Evolutionary conservation across 352 stramenopile genomes (phyloP).

Genomic region (Phytophthora fragariaefolia): DNA sequence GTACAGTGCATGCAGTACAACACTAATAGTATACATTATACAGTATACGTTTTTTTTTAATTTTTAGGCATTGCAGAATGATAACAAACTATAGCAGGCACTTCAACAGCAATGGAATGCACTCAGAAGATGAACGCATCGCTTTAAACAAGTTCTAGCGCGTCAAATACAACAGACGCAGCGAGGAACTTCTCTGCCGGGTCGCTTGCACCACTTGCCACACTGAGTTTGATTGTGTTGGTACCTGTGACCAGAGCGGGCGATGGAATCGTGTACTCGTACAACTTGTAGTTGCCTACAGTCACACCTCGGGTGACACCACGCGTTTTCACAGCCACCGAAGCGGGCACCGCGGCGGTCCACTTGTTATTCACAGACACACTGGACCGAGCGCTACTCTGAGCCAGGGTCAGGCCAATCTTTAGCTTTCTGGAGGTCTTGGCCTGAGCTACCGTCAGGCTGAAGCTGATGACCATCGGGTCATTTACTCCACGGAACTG

Average conservation of each 20-base stretch:
- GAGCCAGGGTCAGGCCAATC: constrained; percentile 55
- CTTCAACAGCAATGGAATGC: no score
- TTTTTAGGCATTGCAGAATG: no score
- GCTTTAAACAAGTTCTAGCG: constrained; percentile 45
- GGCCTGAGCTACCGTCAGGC: constrained; percentile 34
- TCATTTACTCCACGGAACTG: constrained; percentile 60
- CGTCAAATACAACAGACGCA: constrained; percentile 58
- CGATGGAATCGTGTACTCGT: constrained; percentile 53
- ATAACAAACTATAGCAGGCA: no score
- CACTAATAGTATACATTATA: no score
- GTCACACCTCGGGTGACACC: constrained; percentile 54
- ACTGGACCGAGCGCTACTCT: constrained; percentile 44
- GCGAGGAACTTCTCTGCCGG: constrained; percentile 49
- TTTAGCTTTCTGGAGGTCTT: constrained; percentile 33
- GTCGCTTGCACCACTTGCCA: constrained; percentile 52
- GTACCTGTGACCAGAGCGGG: constrained; percentile 37
- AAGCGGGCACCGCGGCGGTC: constrained; percentile 36
- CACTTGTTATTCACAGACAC: constrained; percentile 51
- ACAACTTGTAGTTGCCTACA: constrained; percentile 60
- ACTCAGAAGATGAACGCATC: no score
- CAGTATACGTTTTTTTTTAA: no score
- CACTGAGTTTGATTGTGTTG: constrained; percentile 45
- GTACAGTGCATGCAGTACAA: no score
- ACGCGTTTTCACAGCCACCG: constrained; percentile 51
- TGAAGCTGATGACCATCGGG: constrained; percentile 44